Conservation (phyloP, 208 protist genomes). For the Leishmania mexicana region DNA sequence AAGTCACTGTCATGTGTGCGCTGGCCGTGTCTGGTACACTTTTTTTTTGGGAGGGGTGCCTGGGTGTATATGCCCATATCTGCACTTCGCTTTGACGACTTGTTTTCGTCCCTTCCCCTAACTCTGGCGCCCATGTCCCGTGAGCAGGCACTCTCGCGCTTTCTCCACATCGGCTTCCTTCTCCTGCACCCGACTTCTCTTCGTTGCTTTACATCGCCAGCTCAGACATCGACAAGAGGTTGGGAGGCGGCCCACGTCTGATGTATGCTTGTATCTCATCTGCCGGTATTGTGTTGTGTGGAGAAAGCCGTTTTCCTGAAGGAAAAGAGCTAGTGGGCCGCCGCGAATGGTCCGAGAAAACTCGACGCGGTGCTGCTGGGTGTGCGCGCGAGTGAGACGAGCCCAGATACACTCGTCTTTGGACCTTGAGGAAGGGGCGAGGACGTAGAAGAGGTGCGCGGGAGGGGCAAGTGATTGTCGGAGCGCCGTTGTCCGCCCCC, state of each 20-base stretch:
- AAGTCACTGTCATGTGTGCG: background rate
- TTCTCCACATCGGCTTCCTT: background rate
- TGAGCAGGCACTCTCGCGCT: background rate
- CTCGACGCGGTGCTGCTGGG: background rate
- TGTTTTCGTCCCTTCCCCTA: background rate
- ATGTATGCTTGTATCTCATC: background rate
- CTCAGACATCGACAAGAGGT: background rate
- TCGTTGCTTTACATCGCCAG: background rate
- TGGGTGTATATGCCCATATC: background rate
- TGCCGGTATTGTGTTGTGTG: background rate
- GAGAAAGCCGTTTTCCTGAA: background rate
- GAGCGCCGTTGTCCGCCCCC: background rate
- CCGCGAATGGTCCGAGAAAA: background rate
- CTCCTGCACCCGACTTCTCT: background rate
- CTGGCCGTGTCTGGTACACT: background rate
- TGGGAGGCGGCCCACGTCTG: background rate
- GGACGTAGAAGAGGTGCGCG: background rate
- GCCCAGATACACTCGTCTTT: background rate
- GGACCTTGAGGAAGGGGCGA: background rate
- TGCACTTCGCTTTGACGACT: background rate
- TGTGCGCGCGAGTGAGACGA: background rate
- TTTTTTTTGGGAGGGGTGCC: background rate
- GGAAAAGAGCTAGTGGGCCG: background rate
- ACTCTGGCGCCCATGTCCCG: background rate
- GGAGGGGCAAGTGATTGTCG: background rate